Base-by-base conservation (phyloP, 441 rosid species). In the Syzygium malaccense region DNA sequence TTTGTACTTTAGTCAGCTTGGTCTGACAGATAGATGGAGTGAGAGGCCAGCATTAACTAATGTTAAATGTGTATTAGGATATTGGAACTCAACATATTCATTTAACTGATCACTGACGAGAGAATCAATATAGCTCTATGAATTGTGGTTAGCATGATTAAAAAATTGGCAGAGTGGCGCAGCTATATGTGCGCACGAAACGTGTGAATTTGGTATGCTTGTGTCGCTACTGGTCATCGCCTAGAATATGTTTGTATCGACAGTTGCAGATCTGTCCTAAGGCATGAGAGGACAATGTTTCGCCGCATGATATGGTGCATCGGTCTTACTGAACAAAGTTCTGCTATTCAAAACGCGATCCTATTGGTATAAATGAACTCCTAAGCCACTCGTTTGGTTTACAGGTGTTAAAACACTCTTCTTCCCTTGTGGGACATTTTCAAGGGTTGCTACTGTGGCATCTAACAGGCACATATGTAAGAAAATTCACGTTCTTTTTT, bases 371-470 rank as follows among this genome's bases (percentile, higher is more conserved):
- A 75, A 75, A 23, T 75, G 51, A 75, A 41, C 51, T 41, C 41
- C 51, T 75, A 75, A 41, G 51, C 83, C 11, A 80, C 79, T 84
- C 86, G 87, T 88, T 88, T 45, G 62, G 86, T 80, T 88, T 90
- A 89, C 95, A 97, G 99, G 98, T 88, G 49, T 96, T 75, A 96
- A 91, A 93, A 95, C 99, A 88, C 89, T 95, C 86, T 94, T 95
- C 91, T 96, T 86, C 92, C 99, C 99, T 4, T 97, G 99, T 90
- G 95, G 96, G 88, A 94, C 98, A 66, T 90, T 97, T 91, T 92
- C 99, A 33, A 96, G 92, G 93, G 94, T 97, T 89, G 96, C 96
- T 20, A 86, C 96, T 32, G 97, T 94, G 32, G 98, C 98, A 41
- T 93, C 88, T 71, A 91, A 93, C 89, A 93, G 93, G 89, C 94